Evolutionary conservation across 2,329 filamentous ascomycete species (phyloP).

Genomic region (Ophiocordyceps australis): DNA sequence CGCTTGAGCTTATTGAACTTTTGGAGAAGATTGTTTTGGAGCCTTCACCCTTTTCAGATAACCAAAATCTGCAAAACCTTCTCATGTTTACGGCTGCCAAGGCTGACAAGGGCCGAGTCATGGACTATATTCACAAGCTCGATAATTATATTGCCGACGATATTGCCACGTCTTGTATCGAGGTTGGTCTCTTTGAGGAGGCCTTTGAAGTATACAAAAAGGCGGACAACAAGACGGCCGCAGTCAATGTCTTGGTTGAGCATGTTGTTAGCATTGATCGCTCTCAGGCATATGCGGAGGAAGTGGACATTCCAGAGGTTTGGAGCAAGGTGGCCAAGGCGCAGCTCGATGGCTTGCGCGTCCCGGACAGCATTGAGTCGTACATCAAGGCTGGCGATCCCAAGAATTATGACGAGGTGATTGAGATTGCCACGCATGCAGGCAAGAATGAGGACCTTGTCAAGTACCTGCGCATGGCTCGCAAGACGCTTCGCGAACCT

Average conservation of each 20-base stretch:
- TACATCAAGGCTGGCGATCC: slow-evolving; percentile 93
- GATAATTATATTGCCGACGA: slow-evolving; percentile 82
- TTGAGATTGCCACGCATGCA: slow-evolving; percentile 85
- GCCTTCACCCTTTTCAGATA: slow-evolving; percentile 97
- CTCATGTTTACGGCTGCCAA: slow-evolving; percentile 93
- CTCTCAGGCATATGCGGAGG: slow-evolving; percentile 87
- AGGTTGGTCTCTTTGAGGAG: slow-evolving; percentile 88
- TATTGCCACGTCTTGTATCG: slow-evolving; percentile 82
- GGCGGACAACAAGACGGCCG: slow-evolving; percentile 71
- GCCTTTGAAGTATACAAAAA: slow-evolving; percentile 99
- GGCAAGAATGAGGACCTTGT: slow-evolving; percentile 96
- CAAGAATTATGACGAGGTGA: slow-evolving; percentile 86
- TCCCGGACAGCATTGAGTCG: slow-evolving; percentile 84
- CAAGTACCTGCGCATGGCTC: slow-evolving; percentile 91
- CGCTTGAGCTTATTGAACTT: slow-evolving; percentile 86
- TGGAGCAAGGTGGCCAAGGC: slow-evolving; percentile 99
- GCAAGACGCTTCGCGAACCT: slow-evolving; percentile 89
- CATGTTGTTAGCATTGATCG: slow-evolving; percentile 96
- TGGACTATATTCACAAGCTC: slow-evolving; percentile 89
- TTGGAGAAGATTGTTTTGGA: slow-evolving; percentile 99
- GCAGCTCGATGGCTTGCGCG: slow-evolving; percentile 85
- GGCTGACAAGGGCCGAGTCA: slow-evolving; percentile 84
- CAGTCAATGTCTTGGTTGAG: slow-evolving; percentile 84
- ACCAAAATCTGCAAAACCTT: slow-evolving; percentile 87
- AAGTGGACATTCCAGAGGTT: slow-evolving; percentile 83